Evolutionary conservation across 1,284 basidiomycete genomes (phyloP), one percentile per base, ranked within the genome.

Genomic region (Ceratorhiza oryzae-sativae): DNA sequence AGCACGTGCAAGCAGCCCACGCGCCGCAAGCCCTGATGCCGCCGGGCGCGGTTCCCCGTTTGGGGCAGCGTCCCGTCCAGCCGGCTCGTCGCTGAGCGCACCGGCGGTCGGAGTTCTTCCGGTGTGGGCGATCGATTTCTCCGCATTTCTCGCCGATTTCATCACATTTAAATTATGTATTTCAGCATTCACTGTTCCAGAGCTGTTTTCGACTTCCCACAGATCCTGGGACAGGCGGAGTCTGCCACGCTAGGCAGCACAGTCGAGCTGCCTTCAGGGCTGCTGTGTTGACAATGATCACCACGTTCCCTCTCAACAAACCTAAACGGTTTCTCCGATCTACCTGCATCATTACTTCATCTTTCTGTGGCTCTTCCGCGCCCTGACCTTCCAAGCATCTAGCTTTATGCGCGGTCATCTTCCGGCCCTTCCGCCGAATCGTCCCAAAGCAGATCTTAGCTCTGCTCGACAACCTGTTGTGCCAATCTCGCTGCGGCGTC

Each of bases 291-390:
- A 36, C 42, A 25, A 36, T 20, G n/a, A 45, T 62, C 42, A 46
- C 60, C 45, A 62, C 36, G 60, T 41, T 48, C 23, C 18, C n/a
- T n/a, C 18, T 39, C 48, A 65, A 61, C 59, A 39, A 51, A 39
- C 30, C 48, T 65, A 51, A 39, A 65, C 48, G 9, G 36, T 48
- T 65, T 62, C 62, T 65, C 48, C 62, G 62, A 65, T 65, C 62
- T 48, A 51, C 12, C 46, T 65, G 62, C 46, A 65, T 65, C 62
- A 51, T 30, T 45, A 32, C 5, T 25, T 41, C 32, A 25, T 2
- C 41, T 63, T 65, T 48, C 41, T 53, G 62, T 62, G 48, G 48
- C 62, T 65, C 62, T 51, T 39, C 36, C 13, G 36, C 36, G 36
- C 36, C 36, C 36, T 39, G 36, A 39, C 36, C 27, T 56, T 32